A percentile compares a stretch with the other conserved stretches of the same genome.
Evolutionary conservation across 1,284 basidiomycete species (phyloP).

Genomic region (Ceratobasidium sp.): DNA sequence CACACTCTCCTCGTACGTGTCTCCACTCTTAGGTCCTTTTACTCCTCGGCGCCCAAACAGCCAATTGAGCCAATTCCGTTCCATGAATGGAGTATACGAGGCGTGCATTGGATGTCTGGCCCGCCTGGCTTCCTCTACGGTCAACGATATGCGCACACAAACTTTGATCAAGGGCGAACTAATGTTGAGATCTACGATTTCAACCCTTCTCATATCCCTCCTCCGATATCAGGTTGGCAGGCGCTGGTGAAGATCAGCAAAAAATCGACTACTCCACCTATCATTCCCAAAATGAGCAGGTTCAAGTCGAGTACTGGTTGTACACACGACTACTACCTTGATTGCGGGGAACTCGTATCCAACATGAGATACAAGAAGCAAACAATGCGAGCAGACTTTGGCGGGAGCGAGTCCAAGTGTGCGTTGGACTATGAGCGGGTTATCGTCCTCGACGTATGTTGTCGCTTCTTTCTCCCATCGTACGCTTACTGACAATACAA

Average conservation of each 20-base stretch:
- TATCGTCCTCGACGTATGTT: conserved; percentile 26
- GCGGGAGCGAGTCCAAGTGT: not conserved
- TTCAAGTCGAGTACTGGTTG: not conserved
- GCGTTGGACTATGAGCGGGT: conserved; percentile 31
- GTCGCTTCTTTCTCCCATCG: not conserved
- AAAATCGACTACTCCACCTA: too few relatives aligned
- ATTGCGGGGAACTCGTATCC: conserved; percentile 16
- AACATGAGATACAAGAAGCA: conserved; percentile 35
- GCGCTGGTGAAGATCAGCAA: conserved; percentile 4
- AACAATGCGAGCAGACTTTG: conserved; percentile 13
- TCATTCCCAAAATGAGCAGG: conserved; percentile 14
- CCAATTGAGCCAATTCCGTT: not conserved
- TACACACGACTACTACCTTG: conserved; percentile 25
- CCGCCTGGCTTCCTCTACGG: conserved; percentile 24
- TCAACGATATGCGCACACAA: conserved; percentile 15
- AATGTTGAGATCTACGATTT: conserved; percentile 39
- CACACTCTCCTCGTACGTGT: conserved; percentile 31
- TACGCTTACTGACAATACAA: not conserved
- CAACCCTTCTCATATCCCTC: conserved; percentile 21
- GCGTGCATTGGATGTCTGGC: conserved; percentile 21
- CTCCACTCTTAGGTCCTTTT: not conserved
- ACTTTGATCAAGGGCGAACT: not conserved
- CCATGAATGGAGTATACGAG: conserved; percentile 32
- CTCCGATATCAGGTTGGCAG: conserved; percentile 24
- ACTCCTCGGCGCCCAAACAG: too few relatives aligned